Evolutionary conservation across 306 rosid genomes (phyloP).

Genomic region (Begonia fuchsioides): DNA sequence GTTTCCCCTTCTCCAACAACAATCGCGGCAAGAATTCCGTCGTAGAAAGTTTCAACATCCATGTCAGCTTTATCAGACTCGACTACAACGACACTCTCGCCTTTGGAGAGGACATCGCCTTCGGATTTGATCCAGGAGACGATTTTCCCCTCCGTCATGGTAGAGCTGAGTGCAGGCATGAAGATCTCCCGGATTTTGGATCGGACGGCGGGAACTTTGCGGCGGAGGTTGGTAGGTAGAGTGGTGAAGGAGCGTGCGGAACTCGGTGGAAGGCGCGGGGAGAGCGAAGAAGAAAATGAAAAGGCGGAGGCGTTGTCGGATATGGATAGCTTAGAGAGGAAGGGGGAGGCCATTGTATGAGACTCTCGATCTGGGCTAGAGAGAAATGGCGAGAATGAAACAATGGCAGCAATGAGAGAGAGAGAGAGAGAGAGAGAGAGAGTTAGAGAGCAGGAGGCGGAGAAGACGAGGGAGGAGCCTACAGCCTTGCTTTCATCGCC

Average conservation of each 20-base stretch:
- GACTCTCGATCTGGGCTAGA: background rate
- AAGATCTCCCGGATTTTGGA: slow-evolving; percentile 86
- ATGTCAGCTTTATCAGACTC: slow-evolving; percentile 90
- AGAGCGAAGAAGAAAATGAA: slow-evolving; percentile 49
- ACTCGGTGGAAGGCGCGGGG: slow-evolving; percentile 30
- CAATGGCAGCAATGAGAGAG: background rate
- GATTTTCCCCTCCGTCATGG: slow-evolving; percentile 96
- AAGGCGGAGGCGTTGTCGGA: slow-evolving; percentile 15
- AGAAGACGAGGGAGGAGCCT: slow-evolving; percentile 42
- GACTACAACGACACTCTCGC: slow-evolving; percentile 86
- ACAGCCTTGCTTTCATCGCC: slow-evolving; percentile 44
- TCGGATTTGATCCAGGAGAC: slow-evolving; percentile 90
- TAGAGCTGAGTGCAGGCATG: slow-evolving; percentile 98
- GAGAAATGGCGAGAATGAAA: background rate
- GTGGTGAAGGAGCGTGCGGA: slow-evolving; percentile 12
- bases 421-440: background rate
- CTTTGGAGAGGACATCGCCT: slow-evolving; percentile 76
- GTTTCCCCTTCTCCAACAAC: slow-evolving; percentile 69
- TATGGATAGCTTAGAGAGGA: slow-evolving; percentile 15
- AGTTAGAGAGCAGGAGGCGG: slow-evolving; percentile 12
- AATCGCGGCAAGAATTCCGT: slow-evolving; percentile 76
- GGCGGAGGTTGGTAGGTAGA: slow-evolving; percentile 25
- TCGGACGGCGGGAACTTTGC: slow-evolving; percentile 30
- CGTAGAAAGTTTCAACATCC: slow-evolving; percentile 89
- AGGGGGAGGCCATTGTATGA: slow-evolving; percentile 26